phyloP scores from a whole-genome alignment of 2,329 filamentous ascomycete genomes.

The Aspergillus sp. region DNA sequence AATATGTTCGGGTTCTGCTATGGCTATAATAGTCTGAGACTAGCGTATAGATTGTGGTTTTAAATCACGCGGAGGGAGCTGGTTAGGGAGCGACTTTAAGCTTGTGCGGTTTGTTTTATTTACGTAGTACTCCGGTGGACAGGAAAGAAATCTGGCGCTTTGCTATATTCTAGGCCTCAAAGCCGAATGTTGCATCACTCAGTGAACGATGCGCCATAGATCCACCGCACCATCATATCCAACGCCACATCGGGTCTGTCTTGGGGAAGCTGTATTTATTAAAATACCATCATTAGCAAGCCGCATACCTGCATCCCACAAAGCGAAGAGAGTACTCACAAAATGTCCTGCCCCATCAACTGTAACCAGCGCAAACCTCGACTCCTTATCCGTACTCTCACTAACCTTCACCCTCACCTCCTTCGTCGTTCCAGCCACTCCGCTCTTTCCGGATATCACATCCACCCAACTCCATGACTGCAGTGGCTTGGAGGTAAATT shows the following conservation, averaged over 20 bases:
- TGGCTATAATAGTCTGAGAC: too few relatives aligned
- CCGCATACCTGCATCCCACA: neutral
- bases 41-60: too few relatives aligned
- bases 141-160: too few relatives aligned
- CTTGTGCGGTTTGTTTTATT: too few relatives aligned
- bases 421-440: constrained; percentile 10
- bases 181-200: too few relatives aligned
- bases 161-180: too few relatives aligned
- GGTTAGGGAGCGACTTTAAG: too few relatives aligned
- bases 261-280: constrained; percentile 11
- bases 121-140: too few relatives aligned
- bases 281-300: neutral
- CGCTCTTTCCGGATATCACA: constrained; percentile 9
- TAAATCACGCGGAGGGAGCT: too few relatives aligned
- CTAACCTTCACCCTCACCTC: constrained; percentile 8
- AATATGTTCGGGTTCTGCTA: too few relatives aligned
- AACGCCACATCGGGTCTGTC: constrained; percentile 16
- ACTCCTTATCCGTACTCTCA: neutral
- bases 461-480: constrained; percentile 18
- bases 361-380: constrained; percentile 19
- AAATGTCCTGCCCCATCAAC: constrained; percentile 19
- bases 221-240: constrained; percentile 32
- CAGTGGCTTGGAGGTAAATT: constrained; percentile 21
- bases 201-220: constrained; percentile 45
- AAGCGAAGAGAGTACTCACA: constrained; percentile 10